A percentile compares a stretch with the other conserved stretches of the same genome.
phyloP scores from a whole-genome alignment of 139 green algal species.

The Closterium sp. region DNA sequence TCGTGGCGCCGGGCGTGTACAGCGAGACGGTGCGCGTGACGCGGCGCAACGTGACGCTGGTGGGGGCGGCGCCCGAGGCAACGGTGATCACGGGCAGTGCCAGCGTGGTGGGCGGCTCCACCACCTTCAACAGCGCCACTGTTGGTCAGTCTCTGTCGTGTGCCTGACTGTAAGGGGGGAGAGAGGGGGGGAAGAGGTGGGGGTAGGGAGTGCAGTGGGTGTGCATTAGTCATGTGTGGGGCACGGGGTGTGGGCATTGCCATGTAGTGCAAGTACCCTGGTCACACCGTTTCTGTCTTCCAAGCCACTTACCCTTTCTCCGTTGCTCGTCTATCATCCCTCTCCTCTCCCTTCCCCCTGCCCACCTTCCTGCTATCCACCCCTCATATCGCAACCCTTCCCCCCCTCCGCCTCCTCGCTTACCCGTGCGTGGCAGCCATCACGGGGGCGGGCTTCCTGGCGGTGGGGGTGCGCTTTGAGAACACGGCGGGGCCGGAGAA shows the following conservation, averaged over 20 bases:
- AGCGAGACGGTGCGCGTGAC: neutral
- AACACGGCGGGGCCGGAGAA: neutral
- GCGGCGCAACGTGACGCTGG: neutral
- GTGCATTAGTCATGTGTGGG: too few relatives aligned
- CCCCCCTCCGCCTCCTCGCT: too few relatives aligned
- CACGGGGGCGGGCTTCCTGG: neutral
- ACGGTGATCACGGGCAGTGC: conserved; percentile 1
- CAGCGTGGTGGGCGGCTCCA: conserved; percentile 6
- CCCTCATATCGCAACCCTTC: neutral
- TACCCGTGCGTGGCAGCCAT: neutral
- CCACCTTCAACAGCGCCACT: conserved; percentile 5
- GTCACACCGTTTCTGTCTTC: too few relatives aligned
- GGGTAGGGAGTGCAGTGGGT: too few relatives aligned
- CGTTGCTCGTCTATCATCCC: too few relatives aligned
- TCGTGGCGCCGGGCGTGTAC: neutral
- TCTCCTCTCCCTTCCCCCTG: too few relatives aligned
- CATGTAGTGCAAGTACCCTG: too few relatives aligned
- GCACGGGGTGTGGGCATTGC: too few relatives aligned
- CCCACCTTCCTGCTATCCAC: neutral
- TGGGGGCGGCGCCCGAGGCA: neutral
- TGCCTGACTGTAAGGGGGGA: too few relatives aligned
- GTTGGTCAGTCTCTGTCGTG: neutral
- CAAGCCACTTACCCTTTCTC: too few relatives aligned
- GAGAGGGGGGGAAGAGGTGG: too few relatives aligned
- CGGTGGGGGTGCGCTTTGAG: neutral